Evolutionary conservation across 805 yeast genomes (phyloP).

Genomic region (Suhomyces pyralidae): DNA sequence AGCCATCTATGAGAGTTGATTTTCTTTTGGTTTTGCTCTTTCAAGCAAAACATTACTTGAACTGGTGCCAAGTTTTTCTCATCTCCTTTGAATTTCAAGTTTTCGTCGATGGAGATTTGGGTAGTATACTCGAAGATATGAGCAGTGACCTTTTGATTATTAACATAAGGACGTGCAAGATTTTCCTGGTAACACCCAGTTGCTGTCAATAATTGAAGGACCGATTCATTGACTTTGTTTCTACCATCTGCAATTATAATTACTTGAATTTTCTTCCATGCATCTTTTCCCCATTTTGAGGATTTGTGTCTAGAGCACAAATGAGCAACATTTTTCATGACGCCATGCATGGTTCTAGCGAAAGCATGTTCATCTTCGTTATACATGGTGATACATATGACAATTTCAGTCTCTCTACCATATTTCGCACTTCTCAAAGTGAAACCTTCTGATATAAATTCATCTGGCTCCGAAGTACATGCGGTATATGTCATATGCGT

Average conservation of each 20-base stretch:
- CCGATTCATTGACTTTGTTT: slow-evolving; percentile 78
- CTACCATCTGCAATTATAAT: slow-evolving; percentile 93
- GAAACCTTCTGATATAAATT: slow-evolving; percentile 76
- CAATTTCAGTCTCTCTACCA: slow-evolving; percentile 88
- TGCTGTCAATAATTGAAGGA: slow-evolving; percentile 84
- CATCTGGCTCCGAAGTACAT: slow-evolving; percentile 90
- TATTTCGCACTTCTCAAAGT: slow-evolving; percentile 80
- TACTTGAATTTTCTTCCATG: slow-evolving; percentile 96
- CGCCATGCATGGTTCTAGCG: slow-evolving; percentile 92
- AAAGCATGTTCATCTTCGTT: slow-evolving; percentile 89
- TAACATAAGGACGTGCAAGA: slow-evolving; percentile 90
- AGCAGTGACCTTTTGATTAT: slow-evolving; percentile 86
- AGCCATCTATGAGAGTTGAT: slow-evolving; percentile 98
- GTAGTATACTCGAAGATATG: slow-evolving; percentile 96
- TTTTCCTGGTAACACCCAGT: slow-evolving; percentile 98
- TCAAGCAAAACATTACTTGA: slow-evolving; percentile 87
- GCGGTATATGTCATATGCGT: slow-evolving; percentile 97
- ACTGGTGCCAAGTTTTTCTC: slow-evolving; percentile 92
- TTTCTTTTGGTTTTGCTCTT: slow-evolving; percentile 88
- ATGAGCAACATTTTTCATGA: slow-evolving; percentile 88
- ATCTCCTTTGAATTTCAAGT: slow-evolving; percentile 84
- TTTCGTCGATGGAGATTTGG: slow-evolving; percentile 87
- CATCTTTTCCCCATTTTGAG: slow-evolving; percentile 90
- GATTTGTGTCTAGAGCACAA: slow-evolving; percentile 78
- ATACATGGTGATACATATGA: slow-evolving; percentile 94